These are phyloP conservation scores for Fusarium clavum DNA, from an alignment of 2,329 filamentous ascomycete genomes.

Conservation along the genomic window DNA sequence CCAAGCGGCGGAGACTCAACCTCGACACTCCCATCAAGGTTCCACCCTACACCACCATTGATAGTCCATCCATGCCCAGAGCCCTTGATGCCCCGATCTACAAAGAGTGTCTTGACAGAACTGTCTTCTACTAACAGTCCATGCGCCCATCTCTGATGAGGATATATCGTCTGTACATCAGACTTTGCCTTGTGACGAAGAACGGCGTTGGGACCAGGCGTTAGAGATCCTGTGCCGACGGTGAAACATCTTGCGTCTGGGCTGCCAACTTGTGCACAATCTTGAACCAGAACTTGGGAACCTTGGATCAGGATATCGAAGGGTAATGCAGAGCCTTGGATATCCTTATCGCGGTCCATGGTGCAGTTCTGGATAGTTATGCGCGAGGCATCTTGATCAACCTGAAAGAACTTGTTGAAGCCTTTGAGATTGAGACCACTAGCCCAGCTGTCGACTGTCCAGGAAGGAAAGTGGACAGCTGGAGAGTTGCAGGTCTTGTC, in stretches of 20 bases:
- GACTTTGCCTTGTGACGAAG: conserved; percentile 31
- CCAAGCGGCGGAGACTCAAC: conserved; percentile 39
- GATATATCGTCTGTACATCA: conserved; percentile 34
- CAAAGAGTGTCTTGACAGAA: conserved; percentile 5
- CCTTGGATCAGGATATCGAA: conserved; percentile 36
- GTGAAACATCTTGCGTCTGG: conserved; percentile 30
- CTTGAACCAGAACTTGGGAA: conserved; percentile 34
- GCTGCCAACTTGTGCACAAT: conserved; percentile 29
- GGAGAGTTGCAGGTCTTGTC: conserved; percentile 19
- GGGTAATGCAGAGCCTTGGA: conserved; percentile 16
- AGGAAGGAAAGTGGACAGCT: conserved; percentile 32
- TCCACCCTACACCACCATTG: conserved; percentile 42
- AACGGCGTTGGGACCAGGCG: conserved; percentile 37
- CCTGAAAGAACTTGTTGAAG: conserved; percentile 39
- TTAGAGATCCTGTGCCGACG: conserved; percentile 26
- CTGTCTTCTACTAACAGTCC: conserved; percentile 39
- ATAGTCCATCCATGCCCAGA: conserved; percentile 43
- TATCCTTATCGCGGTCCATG: conserved; percentile 32
- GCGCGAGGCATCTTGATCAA: conserved; percentile 27
- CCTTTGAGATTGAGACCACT: conserved; percentile 25
- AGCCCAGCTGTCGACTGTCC: conserved; percentile 41
- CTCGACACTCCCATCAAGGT: conserved; percentile 7
- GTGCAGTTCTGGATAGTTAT: conserved; percentile 32
- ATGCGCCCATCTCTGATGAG: conserved; percentile 41
- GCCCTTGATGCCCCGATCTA: conserved; percentile 23